Conservation (phyloP, 148 eudicot genomes). For the Arbutus unedo region DNA sequence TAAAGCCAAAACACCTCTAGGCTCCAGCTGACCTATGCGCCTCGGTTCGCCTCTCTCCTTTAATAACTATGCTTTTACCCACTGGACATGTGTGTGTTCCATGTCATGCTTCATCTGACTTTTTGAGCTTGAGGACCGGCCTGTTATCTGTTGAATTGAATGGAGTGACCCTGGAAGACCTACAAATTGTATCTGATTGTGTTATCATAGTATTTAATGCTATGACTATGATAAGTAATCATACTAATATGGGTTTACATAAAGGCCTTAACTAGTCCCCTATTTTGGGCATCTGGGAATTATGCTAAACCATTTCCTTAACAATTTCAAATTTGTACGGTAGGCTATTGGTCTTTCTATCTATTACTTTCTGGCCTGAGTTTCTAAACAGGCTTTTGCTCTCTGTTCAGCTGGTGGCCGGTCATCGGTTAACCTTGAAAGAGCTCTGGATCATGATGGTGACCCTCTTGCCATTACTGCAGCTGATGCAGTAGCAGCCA, state of each 20-base stretch:
- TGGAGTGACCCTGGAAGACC: not conserved
- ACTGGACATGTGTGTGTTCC: not conserved
- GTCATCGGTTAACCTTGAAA: slow-evolving; percentile 54
- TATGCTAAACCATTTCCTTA: not conserved
- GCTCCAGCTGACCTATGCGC: too few species aligned
- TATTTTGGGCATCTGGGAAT: not conserved
- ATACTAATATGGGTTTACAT: not conserved
- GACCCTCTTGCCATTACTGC: slow-evolving; percentile 72
- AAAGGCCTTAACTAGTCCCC: not conserved
- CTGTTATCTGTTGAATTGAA: not conserved
- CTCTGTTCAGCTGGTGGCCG: slow-evolving; percentile 45
- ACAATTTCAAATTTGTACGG: not conserved
- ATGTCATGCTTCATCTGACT: not conserved
- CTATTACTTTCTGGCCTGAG: not conserved
- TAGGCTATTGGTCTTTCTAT: not conserved
- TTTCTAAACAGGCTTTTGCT: slow-evolving; percentile 14
- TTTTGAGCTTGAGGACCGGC: not conserved
- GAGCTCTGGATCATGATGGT: slow-evolving; percentile 56
- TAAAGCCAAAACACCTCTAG: too few species aligned
- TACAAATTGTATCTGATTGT: not conserved
- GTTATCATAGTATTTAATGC: not conserved
- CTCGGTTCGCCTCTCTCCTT: too few species aligned
- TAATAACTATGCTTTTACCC: not conserved
- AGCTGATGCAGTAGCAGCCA: slow-evolving; percentile 54
- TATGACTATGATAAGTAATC: not conserved